Percentiles rank a stretch among this genome's conserved stretches.
phyloP scores from a whole-genome alignment of 352 stramenopile species.

The Saprolegnia parasitica region DNA sequence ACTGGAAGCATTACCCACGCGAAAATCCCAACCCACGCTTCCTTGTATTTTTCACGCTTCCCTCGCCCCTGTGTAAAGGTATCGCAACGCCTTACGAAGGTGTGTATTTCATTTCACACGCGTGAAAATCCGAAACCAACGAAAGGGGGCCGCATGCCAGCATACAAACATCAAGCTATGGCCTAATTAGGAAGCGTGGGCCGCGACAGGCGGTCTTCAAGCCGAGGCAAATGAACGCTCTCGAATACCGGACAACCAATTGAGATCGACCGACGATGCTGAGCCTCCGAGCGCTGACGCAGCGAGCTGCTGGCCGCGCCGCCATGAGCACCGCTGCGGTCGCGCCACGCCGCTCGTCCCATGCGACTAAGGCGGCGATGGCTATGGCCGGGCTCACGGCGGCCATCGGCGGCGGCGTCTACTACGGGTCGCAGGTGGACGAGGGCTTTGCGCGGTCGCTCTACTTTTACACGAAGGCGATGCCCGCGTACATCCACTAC shows the following conservation, averaged over 20 bases:
- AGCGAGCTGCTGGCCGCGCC: background rate
- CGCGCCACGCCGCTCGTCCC: background rate
- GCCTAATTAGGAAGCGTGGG: too few species aligned
- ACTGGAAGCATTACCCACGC: background rate
- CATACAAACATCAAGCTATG: too few species aligned
- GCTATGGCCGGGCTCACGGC: background rate
- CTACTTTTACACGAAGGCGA: conserved; percentile 84
- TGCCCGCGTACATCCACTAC: conserved; percentile 85
- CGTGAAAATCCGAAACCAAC: too few species aligned
- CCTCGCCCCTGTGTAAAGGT: too few species aligned
- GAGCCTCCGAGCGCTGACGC: background rate
- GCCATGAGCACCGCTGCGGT: background rate
- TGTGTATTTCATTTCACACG: too few species aligned
- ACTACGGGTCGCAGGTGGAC: conserved; percentile 58
- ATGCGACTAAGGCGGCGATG: background rate
- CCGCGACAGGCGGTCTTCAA: too few species aligned
- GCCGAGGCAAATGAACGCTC: background rate
- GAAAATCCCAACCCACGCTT: background rate
- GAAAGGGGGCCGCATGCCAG: too few species aligned
- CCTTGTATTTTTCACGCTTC: too few species aligned
- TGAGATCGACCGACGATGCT: background rate
- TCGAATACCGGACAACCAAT: background rate
- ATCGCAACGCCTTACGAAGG: too few species aligned
- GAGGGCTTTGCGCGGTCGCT: conserved; percentile 76
- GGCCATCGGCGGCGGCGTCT: conserved; percentile 37